These are phyloP conservation scores for Domatiomyces catenatus DNA, from an alignment of 2,329 filamentous ascomycete genomes.

Conservation along the genomic window DNA sequence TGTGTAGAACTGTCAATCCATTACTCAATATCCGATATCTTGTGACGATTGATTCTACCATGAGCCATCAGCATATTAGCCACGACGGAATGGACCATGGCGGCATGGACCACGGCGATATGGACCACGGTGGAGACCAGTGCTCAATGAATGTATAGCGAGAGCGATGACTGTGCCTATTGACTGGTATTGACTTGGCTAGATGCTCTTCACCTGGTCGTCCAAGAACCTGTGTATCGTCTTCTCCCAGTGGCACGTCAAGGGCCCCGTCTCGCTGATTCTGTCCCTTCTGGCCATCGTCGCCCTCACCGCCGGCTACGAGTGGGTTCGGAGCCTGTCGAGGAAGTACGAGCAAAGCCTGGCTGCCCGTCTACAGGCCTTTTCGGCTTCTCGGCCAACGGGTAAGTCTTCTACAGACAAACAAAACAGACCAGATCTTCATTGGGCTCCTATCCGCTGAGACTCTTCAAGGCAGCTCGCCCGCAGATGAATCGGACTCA, in stretches of 20 bases:
- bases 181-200: constrained; percentile 5
- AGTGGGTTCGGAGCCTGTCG: constrained; percentile 63
- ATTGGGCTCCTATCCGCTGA: constrained; percentile 7
- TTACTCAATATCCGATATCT: not conserved
- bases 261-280: constrained; percentile 56
- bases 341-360: constrained; percentile 55
- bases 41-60: constrained; percentile 1
- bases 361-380: constrained; percentile 26
- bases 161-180: not conserved
- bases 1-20: no score
- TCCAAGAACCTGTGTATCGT: constrained; percentile 89
- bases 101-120: constrained; percentile 38
- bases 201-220: constrained; percentile 99
- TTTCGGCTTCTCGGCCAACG: constrained; percentile 2
- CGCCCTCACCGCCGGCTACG: constrained; percentile 78
- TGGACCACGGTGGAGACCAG: constrained; percentile 43
- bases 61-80: constrained; percentile 27
- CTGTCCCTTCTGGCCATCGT: constrained; percentile 71
- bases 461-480: constrained; percentile 12
- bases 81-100: constrained; percentile 40
- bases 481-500: constrained; percentile 44
- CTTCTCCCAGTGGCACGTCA: constrained; percentile 81
- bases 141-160: constrained; percentile 73
- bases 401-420: not conserved
- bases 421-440: constrained; percentile 1